Evolutionary conservation across 768 basidiomycete genomes (phyloP).

Genomic region (Hypholoma fasciculare): DNA sequence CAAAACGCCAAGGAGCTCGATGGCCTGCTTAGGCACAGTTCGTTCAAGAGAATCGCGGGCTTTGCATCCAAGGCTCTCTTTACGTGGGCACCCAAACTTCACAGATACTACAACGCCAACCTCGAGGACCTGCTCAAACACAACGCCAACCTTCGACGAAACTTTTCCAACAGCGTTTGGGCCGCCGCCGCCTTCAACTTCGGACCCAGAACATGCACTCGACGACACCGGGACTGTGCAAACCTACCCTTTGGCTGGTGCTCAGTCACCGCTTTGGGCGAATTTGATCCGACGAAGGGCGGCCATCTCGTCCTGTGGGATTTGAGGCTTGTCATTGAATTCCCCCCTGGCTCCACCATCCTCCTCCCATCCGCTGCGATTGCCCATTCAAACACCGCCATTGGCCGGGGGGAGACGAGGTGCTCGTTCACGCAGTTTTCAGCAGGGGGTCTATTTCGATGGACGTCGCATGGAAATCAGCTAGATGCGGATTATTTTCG

Average conservation of each 20-base stretch:
- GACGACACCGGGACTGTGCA: too few species aligned
- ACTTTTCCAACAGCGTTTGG: too few species aligned
- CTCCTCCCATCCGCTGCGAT: constrained; percentile 10
- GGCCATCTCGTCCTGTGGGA: too few species aligned
- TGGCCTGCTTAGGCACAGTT: background rate
- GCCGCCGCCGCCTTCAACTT: too few species aligned
- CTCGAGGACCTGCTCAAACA: too few species aligned
- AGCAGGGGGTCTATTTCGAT: constrained; percentile 9
- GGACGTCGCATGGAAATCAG: constrained; percentile 5
- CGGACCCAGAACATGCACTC: too few species aligned
- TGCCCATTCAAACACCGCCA: constrained; percentile 6
- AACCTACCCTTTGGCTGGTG: too few species aligned
- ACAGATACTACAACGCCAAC: too few species aligned
- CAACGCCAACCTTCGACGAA: too few species aligned
- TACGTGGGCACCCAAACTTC: constrained; percentile 3
- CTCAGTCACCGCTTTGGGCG: too few species aligned
- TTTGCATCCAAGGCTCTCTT: constrained; percentile 3
- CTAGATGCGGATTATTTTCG: background rate
- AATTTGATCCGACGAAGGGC: too few species aligned
- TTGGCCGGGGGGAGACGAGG: background rate
- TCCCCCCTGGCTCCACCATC: constrained; percentile 5
- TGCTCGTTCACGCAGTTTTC: constrained; percentile 11
- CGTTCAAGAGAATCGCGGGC: constrained; percentile 8
- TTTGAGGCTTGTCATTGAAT: constrained; percentile 3
- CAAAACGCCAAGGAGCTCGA: background rate